A percentile compares a stretch with the other conserved stretches of the same genome.
Evolutionary conservation across 2,329 filamentous ascomycete species (phyloP).

Genomic region (Alternaria postmessia): DNA sequence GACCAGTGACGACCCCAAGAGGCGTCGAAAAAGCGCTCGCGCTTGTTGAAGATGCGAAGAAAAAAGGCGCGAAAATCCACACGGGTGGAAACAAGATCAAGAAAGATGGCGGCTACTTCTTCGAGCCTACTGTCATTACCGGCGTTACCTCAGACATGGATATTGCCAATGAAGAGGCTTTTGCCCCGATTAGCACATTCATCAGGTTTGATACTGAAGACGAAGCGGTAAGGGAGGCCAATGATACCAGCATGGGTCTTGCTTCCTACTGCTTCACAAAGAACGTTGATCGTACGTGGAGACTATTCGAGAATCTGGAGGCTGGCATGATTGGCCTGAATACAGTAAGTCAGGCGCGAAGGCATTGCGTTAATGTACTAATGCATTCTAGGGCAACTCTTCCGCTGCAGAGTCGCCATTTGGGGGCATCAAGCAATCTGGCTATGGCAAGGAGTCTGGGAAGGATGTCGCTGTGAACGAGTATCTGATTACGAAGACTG

Average conservation of each 20-base stretch:
- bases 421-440: constrained; percentile 72
- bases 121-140: constrained; percentile 71
- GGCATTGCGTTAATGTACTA: constrained; percentile 3
- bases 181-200: constrained; percentile 70
- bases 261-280: constrained; percentile 75
- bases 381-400: constrained; percentile 59
- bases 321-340: constrained; percentile 75
- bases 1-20: constrained; percentile 65
- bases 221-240: constrained; percentile 67
- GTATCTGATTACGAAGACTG: constrained; percentile 71
- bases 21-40: constrained; percentile 64
- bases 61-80: constrained; percentile 69
- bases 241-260: constrained; percentile 69
- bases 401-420: constrained; percentile 73
- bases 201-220: constrained; percentile 73
- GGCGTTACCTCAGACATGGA: constrained; percentile 67
- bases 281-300: constrained; percentile 70
- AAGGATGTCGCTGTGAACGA: constrained; percentile 71
- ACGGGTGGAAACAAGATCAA: constrained; percentile 65
- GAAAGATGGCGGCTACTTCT: constrained; percentile 68
- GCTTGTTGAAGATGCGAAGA: constrained; percentile 71
- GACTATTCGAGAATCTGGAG: constrained; percentile 71
- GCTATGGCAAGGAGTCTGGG: constrained; percentile 72
- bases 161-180: constrained; percentile 67
- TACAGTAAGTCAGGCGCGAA: constrained; percentile 54